Evolutionary conservation across 1,284 basidiomycete genomes (phyloP), one percentile per base, ranked within the genome.

Genomic region (Blastosporella zonata): DNA sequence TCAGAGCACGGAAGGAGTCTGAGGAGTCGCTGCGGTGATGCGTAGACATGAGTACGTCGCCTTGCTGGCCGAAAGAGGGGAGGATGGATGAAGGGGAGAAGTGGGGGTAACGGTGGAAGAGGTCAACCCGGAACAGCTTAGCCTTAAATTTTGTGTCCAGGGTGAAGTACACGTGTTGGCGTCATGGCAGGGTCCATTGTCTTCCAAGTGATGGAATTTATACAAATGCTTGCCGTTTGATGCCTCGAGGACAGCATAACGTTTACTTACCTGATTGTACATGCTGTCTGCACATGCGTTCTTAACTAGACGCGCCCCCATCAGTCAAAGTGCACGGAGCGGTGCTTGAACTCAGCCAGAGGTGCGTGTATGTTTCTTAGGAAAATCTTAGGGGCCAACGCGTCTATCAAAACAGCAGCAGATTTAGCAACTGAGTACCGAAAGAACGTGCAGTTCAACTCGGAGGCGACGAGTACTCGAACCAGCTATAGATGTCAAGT

Each of bases 381-480:
- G 86, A 84, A 88, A 64, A 84, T 90, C 55, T 66, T 84, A 25
- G 74, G 77, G 20, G 87, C 85, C 10, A 88, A 90, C 54, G 72
- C 78, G 1, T 78, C 81, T 37, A 81, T 91, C 34, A 82, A 84
- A 59, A 82, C 79, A 31, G 85, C 91, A 0, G 84, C 90, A 1
- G 82, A 91, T 63, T 72, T 94, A 17, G 78, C 84, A 29, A 80
- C 80, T 31, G 91, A 90, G 64, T 93, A 93, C 65, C 75, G 84
- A 55, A 84, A 88, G 66, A 93, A 93, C 66, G 90, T 91, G 36
- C 84, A 86, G 62, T 93, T 90, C 62, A 93, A 93, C 62, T 64
- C 93, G 53, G 84, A 86, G 57, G 86, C 85, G 31, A 84, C 79
- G 15, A 76, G 71, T n/a, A n/a, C n/a, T n/a, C n/a, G n/a, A n/a